Evolutionary conservation across 257 asterid genomes (phyloP), one percentile per base, ranked within the genome.

Genomic region (Solanum neorickii): DNA sequence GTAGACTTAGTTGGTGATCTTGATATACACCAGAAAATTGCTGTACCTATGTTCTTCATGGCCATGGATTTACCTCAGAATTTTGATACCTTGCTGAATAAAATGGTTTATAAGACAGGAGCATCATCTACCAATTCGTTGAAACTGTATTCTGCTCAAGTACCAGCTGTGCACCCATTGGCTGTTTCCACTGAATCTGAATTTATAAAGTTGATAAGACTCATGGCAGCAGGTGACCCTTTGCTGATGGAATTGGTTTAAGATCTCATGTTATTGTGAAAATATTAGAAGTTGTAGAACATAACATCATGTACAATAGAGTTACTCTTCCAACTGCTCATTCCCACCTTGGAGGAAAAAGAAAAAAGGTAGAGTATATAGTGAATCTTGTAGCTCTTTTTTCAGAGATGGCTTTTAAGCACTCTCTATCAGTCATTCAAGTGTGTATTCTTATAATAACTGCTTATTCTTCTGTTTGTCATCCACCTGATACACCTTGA

Each of bases 11-110:
- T 91, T 68, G 92, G 92, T 27, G 87, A 89, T 66, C 59, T 89
- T 23, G 91, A 90, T n/a, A 91, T 91, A 89, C 93, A 91, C 84
- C 89, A 91, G 87, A 91, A 90, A 77, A 84, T 91, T 68, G 93
- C 89, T 5, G 88, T 91, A 60, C 93, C 93, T 0, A 90, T 90
- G 93, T 91, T 91, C 69, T 91, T 91, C 86, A 88, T 91, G 91
- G 90, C 93, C 52, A 90, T 91, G 92, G 93, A 91, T 83, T 37
- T 87, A 29, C 91, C 93, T 25, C 92, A 86, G 52, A 91, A 91
- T 65, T 91, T 91, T 25, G 93, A 91, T 75, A 86, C 91, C 42
- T 42, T 90, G 70, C 83, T 90, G 59, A 88, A 90, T 82, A 82
- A 69, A 72, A 80, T 85, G 87, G 80, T 83, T 87, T 87, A 87